Conservation (phyloP, 2,329 filamentous ascomycete genomes). For the Aspergillus nomiae region DNA sequence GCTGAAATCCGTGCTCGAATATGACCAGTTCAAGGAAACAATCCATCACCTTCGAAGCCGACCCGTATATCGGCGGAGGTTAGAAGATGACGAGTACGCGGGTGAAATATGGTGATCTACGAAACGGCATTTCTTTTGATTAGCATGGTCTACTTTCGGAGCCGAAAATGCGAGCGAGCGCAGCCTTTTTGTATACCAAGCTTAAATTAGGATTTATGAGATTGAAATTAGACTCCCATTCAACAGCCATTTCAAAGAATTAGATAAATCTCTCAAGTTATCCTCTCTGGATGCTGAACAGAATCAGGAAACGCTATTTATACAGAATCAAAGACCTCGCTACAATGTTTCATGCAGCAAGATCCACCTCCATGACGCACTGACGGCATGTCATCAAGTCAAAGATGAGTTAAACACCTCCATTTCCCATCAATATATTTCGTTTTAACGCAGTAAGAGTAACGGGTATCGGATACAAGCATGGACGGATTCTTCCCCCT, state of each 20-base stretch:
- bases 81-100: conserved; percentile 6
- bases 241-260: neutral
- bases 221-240: neutral
- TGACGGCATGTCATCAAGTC: neutral
- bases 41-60: conserved; percentile 11
- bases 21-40: conserved; percentile 37
- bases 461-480: conserved; percentile 7
- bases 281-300: neutral
- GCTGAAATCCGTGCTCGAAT: conserved; percentile 53
- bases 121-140: neutral
- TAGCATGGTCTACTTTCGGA: neutral
- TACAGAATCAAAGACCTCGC: conserved; percentile 11
- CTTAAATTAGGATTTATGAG: neutral
- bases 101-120: conserved; percentile 13
- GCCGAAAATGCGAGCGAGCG: neutral
- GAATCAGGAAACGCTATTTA: conserved; percentile 9
- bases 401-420: neutral
- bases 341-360: conserved; percentile 3
- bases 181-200: neutral
- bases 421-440: neutral
- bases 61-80: conserved; percentile 17
- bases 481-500: neutral
- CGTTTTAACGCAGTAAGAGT: conserved; percentile 3
- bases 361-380: neutral
- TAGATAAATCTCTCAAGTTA: neutral